These are phyloP conservation scores for Starmerella khaoyaiensis DNA, from an alignment of 805 yeast species.

Conservation along the genomic window DNA sequence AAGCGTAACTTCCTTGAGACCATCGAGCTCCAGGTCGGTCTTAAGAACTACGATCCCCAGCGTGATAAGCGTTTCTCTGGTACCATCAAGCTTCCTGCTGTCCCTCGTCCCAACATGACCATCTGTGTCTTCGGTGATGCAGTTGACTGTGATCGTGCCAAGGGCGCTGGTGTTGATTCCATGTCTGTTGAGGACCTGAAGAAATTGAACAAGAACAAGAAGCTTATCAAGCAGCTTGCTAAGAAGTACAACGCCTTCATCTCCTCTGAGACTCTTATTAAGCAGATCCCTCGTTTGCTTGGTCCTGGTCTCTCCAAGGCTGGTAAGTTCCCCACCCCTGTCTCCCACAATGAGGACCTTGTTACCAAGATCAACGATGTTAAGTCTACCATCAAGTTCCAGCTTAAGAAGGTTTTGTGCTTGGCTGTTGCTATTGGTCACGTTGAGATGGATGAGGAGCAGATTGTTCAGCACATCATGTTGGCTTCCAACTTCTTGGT, in stretches of 20 bases:
- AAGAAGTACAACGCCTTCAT: conserved; percentile 99
- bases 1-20: conserved; percentile 99
- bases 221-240: conserved; percentile 98
- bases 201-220: conserved; percentile 99
- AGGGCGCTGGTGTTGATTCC: conserved; percentile 97
- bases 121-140: conserved; percentile 99
- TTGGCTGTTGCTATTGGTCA: conserved; percentile 98
- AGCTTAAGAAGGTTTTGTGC: conserved; percentile 98
- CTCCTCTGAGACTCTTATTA: conserved; percentile 98
- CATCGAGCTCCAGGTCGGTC: conserved; percentile 98
- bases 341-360: conserved; percentile 97
- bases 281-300: conserved; percentile 99
- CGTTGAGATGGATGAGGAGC: conserved; percentile 98
- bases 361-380: conserved; percentile 93
- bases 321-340: conserved; percentile 99
- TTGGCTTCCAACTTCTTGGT: conserved; percentile 98
- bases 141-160: conserved; percentile 99
- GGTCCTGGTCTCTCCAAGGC: conserved; percentile 99
- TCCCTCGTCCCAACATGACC: conserved; percentile 99
- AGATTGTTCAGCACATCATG: conserved; percentile 93
- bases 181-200: conserved; percentile 99
- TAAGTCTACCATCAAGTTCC: conserved; percentile 99
- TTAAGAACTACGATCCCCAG: conserved; percentile 99
- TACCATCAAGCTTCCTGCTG: conserved; percentile 92
- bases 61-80: conserved; percentile 99